Evolutionary conservation across 1,139 yeast species (phyloP).

Genomic region (Sugiyamaella japonica): DNA sequence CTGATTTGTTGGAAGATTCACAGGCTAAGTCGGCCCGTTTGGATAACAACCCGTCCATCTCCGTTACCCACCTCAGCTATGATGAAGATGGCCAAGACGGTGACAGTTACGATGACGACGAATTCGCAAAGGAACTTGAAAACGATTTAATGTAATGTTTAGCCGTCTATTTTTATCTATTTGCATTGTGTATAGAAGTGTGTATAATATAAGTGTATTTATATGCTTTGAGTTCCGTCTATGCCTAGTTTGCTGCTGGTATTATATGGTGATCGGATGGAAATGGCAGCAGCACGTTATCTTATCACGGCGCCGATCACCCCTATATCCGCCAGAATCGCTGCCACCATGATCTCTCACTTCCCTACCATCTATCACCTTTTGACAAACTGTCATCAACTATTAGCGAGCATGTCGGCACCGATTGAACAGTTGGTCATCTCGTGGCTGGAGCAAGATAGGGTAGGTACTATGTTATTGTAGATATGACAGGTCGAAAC

Average conservation of each 20-base stretch:
- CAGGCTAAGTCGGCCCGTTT: slow-evolving; percentile 7
- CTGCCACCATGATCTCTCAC: background rate
- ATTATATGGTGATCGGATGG: background rate
- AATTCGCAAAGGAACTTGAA: slow-evolving; percentile 44
- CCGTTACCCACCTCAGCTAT: slow-evolving; percentile 19
- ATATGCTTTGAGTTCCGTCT: background rate
- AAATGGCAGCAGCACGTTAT: background rate
- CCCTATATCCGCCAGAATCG: slow-evolving; percentile 5
- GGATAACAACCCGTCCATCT: background rate
- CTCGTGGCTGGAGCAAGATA: slow-evolving; percentile 53
- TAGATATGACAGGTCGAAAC: background rate
- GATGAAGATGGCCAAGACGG: slow-evolving; percentile 15
- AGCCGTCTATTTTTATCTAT: background rate
- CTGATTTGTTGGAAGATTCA: slow-evolving; percentile 6
- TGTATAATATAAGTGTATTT: background rate
- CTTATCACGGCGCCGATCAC: background rate
- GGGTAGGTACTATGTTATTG: slow-evolving; percentile 29
- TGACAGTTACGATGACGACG: slow-evolving; percentile 42
- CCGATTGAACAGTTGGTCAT: slow-evolving; percentile 45
- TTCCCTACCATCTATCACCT: background rate
- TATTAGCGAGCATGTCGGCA: slow-evolving; percentile 5
- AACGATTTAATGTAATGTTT: slow-evolving; percentile 31
- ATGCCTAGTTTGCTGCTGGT: too few species aligned
- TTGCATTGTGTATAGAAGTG: background rate
- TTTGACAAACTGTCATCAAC: background rate